A percentile compares a stretch with the other conserved stretches of the same genome.
These are phyloP conservation scores for Bremia lactucae DNA, from an alignment of 352 stramenopile species.

Conservation along the genomic window DNA sequence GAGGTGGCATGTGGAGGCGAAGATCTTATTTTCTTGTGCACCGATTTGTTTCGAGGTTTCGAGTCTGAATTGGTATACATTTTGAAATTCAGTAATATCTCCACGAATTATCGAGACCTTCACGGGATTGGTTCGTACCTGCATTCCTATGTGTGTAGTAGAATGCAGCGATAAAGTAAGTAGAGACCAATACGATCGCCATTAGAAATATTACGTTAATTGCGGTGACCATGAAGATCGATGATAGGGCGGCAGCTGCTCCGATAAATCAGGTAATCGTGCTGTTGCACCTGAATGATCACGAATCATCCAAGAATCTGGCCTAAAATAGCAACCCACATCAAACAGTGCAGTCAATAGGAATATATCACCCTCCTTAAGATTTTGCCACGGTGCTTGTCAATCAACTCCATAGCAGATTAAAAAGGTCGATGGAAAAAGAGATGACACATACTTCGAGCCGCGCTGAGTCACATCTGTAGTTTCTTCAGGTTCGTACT, in stretches of 20 bases:
- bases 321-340: not conserved
- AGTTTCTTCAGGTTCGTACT: too few relatives aligned
- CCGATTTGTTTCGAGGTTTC: too few relatives aligned
- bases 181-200: not conserved
- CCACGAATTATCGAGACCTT: not conserved
- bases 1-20: not conserved
- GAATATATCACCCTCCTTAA: too few relatives aligned
- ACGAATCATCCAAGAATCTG: constrained; percentile 1
- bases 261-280: not conserved
- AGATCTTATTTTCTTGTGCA: not conserved
- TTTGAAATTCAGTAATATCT: too few relatives aligned
- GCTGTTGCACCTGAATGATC: not conserved
- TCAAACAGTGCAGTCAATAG: constrained; percentile 1
- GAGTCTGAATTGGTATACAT: too few relatives aligned
- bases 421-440: not conserved
- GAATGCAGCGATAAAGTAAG: not conserved
- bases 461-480: too few relatives aligned
- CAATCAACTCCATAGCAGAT: constrained; percentile 1
- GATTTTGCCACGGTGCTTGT: too few relatives aligned
- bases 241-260: not conserved
- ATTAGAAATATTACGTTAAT: not conserved
- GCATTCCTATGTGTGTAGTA: not conserved
- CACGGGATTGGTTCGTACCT: not conserved
- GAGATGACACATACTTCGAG: too few relatives aligned
- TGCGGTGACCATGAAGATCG: not conserved